Evolutionary conservation across 208 protist species (phyloP).

Genomic region (Leishmania tarentolae): DNA sequence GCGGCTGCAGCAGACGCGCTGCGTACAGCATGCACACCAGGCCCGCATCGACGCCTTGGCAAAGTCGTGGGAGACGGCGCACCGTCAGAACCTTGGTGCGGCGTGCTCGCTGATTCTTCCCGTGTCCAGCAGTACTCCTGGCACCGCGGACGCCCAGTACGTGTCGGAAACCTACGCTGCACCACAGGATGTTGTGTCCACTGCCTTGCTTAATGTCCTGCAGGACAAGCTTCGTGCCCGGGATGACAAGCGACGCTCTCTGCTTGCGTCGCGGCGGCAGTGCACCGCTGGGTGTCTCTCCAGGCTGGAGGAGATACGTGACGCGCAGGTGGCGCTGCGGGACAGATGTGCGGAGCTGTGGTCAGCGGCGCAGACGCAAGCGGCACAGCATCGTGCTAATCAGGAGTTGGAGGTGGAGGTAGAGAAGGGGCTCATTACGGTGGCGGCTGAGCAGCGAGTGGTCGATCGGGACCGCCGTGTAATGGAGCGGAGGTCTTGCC

Average conservation of each 20-base stretch:
- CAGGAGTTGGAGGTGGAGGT: constrained; percentile 20
- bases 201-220: constrained; percentile 41
- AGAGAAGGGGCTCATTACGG: constrained; percentile 9
- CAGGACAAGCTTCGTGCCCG: constrained; percentile 30
- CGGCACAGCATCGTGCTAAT: constrained; percentile 11
- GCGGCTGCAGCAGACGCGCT: constrained; percentile 42
- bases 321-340: constrained; percentile 13
- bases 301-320: constrained; percentile 28
- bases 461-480: constrained; percentile 22
- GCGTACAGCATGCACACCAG: constrained; percentile 46
- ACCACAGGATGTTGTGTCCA: constrained; percentile 37
- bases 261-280: constrained; percentile 27
- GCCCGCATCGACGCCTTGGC: constrained; percentile 50
- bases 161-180: constrained; percentile 36
- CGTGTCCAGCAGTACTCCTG: constrained; percentile 13
- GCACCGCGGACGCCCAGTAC: constrained; percentile 11
- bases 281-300: constrained; percentile 30
- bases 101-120: constrained; percentile 34
- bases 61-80: constrained; percentile 58
- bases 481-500: constrained; percentile 17
- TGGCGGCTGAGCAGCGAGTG: constrained; percentile 15
- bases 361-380: constrained; percentile 13
- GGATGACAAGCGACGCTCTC: constrained; percentile 16
- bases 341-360: constrained; percentile 19
- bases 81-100: constrained; percentile 54